Percentiles rank a stretch among this genome's conserved stretches.
phyloP scores from a whole-genome alignment of 2,329 filamentous ascomycete genomes.

The Epichloe uncinata region DNA sequence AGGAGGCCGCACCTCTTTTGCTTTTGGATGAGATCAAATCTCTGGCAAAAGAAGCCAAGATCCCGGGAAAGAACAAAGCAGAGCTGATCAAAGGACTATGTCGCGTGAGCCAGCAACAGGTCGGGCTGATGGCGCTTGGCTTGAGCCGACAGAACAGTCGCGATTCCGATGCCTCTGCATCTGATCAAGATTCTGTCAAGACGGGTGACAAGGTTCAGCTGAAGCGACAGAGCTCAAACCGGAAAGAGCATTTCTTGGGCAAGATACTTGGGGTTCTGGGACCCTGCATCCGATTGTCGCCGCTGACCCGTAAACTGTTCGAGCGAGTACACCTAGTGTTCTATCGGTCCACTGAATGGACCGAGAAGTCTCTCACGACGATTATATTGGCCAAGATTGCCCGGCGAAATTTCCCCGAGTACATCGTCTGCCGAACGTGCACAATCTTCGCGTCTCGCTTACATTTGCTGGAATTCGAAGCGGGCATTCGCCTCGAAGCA shows the following conservation, averaged over 20 bases:
- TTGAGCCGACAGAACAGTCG: constrained; percentile 51
- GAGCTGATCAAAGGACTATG: constrained; percentile 64
- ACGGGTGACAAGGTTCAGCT: constrained; percentile 8
- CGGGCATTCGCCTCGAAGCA: constrained; percentile 68
- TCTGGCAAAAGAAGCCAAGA: constrained; percentile 74
- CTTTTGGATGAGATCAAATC: constrained; percentile 78
- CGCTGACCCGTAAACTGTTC: constrained; percentile 64
- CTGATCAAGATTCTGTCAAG: constrained; percentile 22
- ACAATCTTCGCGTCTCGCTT: constrained; percentile 74
- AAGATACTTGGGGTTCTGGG: constrained; percentile 71
- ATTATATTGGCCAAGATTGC: constrained; percentile 90
- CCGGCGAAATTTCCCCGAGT: constrained; percentile 73
- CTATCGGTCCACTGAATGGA: constrained; percentile 93
- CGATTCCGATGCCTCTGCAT: constrained; percentile 35
- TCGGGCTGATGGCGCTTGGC: constrained; percentile 56
- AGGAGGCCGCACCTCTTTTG: constrained; percentile 72
- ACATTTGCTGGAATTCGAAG: constrained; percentile 77
- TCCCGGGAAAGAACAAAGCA: constrained; percentile 77
- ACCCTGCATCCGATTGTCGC: constrained; percentile 69
- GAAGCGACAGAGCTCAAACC: constrained; percentile 35
- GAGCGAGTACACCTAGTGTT: constrained; percentile 93
- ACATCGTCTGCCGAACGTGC: constrained; percentile 77
- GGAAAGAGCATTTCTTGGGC: constrained; percentile 59
- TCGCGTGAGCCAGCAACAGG: constrained; percentile 60
- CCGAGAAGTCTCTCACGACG: constrained; percentile 87